Base-by-base conservation (phyloP, 2,329 filamentous ascomycete species). In the Cordyceps javanica region DNA sequence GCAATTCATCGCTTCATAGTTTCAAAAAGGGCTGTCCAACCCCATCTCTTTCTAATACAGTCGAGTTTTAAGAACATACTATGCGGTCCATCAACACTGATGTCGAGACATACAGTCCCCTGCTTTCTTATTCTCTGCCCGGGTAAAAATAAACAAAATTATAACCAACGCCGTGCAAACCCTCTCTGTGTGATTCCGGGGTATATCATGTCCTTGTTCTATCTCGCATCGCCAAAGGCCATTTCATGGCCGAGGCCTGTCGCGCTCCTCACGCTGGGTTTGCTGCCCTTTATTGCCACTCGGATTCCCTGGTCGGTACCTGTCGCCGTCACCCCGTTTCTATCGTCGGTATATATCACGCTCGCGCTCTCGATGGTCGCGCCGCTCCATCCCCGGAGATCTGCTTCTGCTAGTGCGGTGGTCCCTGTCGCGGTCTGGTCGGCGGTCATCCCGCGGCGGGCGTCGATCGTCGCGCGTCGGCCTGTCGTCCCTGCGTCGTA, bases 321-420 rank as follows among this genome's bases (percentile, higher is more conserved):
- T 45, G 28, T 44, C 66, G 2, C 11, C 8, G 21, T 21, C 42
- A 21, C n/a, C 36, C 25, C 30, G 26, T n/a, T 30, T 55, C 38
- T 46, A 59, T 39, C 57, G 52, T 30, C 58, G 53, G 36, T 60
- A 54, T 68, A 60, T 57, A 41, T 60, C 67, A 3, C 66, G 63
- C 7, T 68, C 63, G 21, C 70, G 46, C 9, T 62, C 60, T 21
- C 60, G 63, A 44, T 69, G 62, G 14, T 68, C 63, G 46, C 66
- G 62, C 30, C 56, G 39, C 23, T 58, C 56, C 42, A 55, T 45
- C 16, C 45, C 53, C 5, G 58, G 58, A 38, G 53, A 57, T 21
- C 58, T 13, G 14, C 58, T 60, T 14, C 16, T 70, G 68, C 36
- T 75, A 70, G 32, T 72, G 59, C 73, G 68, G 34, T 64, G 59